Conservation (phyloP, 108 stramenopile species). For the Cyclotella choctawhatcheeana region DNA sequence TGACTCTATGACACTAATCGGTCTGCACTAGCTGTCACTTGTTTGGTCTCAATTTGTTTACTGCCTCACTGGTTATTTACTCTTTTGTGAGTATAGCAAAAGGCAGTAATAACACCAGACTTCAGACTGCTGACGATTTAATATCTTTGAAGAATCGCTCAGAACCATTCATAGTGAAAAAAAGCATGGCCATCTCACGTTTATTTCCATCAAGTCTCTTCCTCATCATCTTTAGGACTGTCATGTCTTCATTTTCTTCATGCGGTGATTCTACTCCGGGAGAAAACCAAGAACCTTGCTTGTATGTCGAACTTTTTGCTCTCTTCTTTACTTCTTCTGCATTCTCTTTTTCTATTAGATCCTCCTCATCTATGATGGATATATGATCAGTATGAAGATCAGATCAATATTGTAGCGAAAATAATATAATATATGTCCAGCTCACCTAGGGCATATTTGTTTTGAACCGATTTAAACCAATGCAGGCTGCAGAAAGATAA, state of each 20-base stretch:
- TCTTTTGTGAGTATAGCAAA: too few species aligned
- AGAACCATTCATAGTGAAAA: constrained; percentile 56
- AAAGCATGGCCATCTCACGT: constrained; percentile 61
- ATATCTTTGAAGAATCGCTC: constrained; percentile 6
- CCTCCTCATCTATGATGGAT: constrained; percentile 48
- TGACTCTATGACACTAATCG: too few species aligned
- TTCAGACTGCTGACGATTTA: not conserved
- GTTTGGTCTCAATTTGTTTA: too few species aligned
- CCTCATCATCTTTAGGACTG: constrained; percentile 45
- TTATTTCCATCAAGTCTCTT: constrained; percentile 57
- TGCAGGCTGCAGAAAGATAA: constrained; percentile 38
- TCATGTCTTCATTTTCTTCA: constrained; percentile 54
- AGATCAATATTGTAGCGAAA: too few species aligned
- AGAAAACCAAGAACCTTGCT: constrained; percentile 47
- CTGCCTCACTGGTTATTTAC: too few species aligned
- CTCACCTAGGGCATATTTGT: constrained; percentile 61
- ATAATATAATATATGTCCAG: too few species aligned
- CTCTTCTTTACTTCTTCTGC: constrained; percentile 42
- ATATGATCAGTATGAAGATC: too few species aligned
- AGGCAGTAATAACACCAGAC: too few species aligned
- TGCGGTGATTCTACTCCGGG: constrained; percentile 14
- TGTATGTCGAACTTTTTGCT: constrained; percentile 50
- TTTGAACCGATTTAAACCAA: constrained; percentile 63
- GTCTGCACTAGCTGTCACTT: too few species aligned
- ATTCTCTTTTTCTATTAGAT: constrained; percentile 40